Evolutionary conservation across 306 rosid species (phyloP).

Genomic region (Vigna unguiculata): DNA sequence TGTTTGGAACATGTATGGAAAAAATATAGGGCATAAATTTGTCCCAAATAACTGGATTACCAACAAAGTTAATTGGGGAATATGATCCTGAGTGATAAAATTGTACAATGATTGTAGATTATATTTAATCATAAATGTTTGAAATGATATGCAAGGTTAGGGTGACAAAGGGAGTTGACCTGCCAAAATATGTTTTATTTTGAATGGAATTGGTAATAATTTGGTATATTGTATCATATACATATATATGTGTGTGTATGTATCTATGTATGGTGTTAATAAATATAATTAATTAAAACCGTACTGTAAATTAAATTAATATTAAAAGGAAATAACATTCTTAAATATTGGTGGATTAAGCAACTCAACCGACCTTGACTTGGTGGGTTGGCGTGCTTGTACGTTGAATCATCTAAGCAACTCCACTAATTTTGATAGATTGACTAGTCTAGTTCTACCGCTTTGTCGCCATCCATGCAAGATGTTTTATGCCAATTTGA

Average conservation of each 20-base stretch:
- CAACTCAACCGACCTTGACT: background rate
- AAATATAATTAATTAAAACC: background rate
- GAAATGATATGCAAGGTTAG: background rate
- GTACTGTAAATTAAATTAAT: background rate
- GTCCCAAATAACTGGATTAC: conserved; percentile 14
- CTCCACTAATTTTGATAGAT: background rate
- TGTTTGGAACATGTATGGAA: background rate
- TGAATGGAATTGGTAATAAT: background rate
- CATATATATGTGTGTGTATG: background rate
- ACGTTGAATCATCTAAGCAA: background rate
- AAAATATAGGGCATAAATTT: background rate
- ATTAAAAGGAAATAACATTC: background rate
- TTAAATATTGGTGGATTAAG: background rate
- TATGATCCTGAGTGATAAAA: conserved; percentile 15
- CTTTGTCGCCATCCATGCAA: background rate
- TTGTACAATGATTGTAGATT: background rate
- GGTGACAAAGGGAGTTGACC: background rate
- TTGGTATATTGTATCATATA: background rate
- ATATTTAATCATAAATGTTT: conserved; percentile 15
- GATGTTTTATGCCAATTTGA: background rate
- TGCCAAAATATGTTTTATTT: background rate
- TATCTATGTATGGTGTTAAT: background rate
- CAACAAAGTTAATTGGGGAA: background rate
- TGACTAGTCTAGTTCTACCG: background rate
- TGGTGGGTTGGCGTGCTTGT: background rate